These are phyloP conservation scores for Ogataea neopini DNA, from an alignment of 805 yeast genomes.

Conservation along the genomic window DNA sequence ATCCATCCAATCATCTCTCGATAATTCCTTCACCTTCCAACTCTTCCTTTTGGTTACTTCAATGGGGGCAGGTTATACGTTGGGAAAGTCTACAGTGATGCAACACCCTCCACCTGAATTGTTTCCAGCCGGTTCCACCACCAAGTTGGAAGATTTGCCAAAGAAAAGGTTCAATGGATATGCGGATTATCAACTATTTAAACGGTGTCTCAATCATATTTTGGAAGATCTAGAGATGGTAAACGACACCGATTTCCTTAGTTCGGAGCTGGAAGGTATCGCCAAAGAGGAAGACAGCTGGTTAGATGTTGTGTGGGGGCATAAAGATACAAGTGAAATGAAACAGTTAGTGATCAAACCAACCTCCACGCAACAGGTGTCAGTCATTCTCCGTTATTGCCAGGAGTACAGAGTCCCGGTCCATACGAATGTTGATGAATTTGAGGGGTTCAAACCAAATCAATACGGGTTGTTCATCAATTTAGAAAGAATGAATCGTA, in stretches of 20 bases:
- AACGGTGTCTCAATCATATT: slow-evolving; percentile 29
- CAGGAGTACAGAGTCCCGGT: slow-evolving; percentile 32
- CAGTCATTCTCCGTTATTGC: slow-evolving; percentile 25
- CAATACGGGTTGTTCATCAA: slow-evolving; percentile 15
- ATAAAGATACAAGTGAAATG: slow-evolving; percentile 17
- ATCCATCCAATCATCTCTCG: slow-evolving; percentile 12
- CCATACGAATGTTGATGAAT: slow-evolving; percentile 11
- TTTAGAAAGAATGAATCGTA: slow-evolving; percentile 18
- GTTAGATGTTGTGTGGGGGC: slow-evolving; percentile 26
- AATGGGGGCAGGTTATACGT: slow-evolving; percentile 36
- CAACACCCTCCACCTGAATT: slow-evolving; percentile 32
- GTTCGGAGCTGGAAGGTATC: slow-evolving; percentile 21
- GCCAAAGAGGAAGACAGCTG: slow-evolving; percentile 24
- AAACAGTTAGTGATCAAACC: slow-evolving; percentile 26
- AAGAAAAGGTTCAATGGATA: slow-evolving; percentile 17
- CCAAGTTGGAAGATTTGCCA: slow-evolving; percentile 23
- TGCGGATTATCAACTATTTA: slow-evolving; percentile 29
- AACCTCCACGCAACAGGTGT: slow-evolving; percentile 23
- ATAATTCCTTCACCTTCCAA: slow-evolving; percentile 30
- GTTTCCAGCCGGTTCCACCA: slow-evolving; percentile 31
- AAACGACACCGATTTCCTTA: slow-evolving; percentile 17
- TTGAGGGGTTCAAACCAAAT: slow-evolving; percentile 9
- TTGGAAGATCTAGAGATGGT: slow-evolving; percentile 23
- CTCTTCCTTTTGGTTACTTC: slow-evolving; percentile 31
- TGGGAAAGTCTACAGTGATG: slow-evolving; percentile 29